Conservation (phyloP, 2,329 filamentous ascomycete species). For the Nemania diffusa region DNA sequence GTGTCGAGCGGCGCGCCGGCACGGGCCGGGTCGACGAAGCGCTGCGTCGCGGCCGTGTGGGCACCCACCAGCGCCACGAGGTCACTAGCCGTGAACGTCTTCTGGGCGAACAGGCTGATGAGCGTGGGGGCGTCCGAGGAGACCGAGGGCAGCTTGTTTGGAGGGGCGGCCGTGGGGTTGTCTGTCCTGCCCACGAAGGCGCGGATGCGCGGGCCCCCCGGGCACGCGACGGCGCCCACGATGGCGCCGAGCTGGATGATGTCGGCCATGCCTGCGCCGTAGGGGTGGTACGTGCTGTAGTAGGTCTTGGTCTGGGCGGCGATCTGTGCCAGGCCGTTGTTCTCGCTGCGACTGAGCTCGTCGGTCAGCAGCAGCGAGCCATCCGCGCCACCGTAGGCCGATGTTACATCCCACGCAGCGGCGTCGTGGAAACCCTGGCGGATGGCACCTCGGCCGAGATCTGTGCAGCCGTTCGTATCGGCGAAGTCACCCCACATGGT, state of each 20-base stretch:
- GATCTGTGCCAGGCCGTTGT: slow-evolving; percentile 59
- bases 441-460: slow-evolving; percentile 56
- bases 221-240: slow-evolving; percentile 61
- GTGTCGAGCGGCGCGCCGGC: slow-evolving; percentile 57
- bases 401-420: slow-evolving; percentile 54
- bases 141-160: slow-evolving; percentile 58
- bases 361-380: slow-evolving; percentile 58
- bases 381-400: slow-evolving; percentile 56
- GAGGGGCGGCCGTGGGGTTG: slow-evolving; percentile 52
- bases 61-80: slow-evolving; percentile 66
- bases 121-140: slow-evolving; percentile 55
- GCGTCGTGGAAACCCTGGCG: slow-evolving; percentile 61
- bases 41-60: slow-evolving; percentile 61
- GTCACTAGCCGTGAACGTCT: slow-evolving; percentile 61
- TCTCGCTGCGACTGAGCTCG: slow-evolving; percentile 54
- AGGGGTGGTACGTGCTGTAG: slow-evolving; percentile 52
- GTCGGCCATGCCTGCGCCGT: slow-evolving; percentile 62
- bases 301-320: slow-evolving; percentile 52
- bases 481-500: slow-evolving; percentile 52
- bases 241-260: slow-evolving; percentile 62
- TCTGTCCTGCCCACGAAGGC: slow-evolving; percentile 63
- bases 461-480: slow-evolving; percentile 51
- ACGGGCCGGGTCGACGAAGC: slow-evolving; percentile 54
- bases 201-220: slow-evolving; percentile 61
- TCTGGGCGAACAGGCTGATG: slow-evolving; percentile 59